These are phyloP conservation scores for Colletotrichum spinosum DNA, from an alignment of 2,329 filamentous ascomycete genomes.

Conservation along the genomic window DNA sequence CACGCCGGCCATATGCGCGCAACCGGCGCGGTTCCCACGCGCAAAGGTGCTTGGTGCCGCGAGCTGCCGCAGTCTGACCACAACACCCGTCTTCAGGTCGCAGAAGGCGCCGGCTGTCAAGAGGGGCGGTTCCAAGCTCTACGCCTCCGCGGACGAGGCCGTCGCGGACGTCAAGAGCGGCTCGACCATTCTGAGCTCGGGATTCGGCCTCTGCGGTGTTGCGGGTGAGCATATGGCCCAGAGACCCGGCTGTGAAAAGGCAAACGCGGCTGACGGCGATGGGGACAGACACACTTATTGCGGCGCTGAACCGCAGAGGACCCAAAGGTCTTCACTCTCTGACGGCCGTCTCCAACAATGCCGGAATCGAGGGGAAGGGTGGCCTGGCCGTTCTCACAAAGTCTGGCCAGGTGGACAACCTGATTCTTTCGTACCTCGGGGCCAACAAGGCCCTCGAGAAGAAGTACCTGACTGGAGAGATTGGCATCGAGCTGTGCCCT, in stretches of 20 bases:
- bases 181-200: constrained; percentile 78
- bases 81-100: constrained; percentile 17
- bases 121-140: constrained; percentile 59
- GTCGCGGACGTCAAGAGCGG: constrained; percentile 78
- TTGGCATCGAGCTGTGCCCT: constrained; percentile 80
- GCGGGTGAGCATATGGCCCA: constrained; percentile 60
- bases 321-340: constrained; percentile 72
- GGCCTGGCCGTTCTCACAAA: constrained; percentile 77
- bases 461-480: constrained; percentile 79
- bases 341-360: constrained; percentile 85
- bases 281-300: constrained; percentile 74
- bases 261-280: background rate
- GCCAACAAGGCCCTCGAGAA: constrained; percentile 82
- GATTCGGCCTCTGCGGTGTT: constrained; percentile 86
- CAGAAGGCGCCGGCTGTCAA: constrained; percentile 35
- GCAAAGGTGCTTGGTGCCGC: constrained; percentile 14
- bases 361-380: constrained; percentile 74
- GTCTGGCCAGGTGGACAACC: constrained; percentile 76
- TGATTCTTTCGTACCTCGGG: constrained; percentile 81
- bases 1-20: constrained; percentile 19
- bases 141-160: constrained; percentile 71
- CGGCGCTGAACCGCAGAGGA: constrained; percentile 71
- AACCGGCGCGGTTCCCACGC: constrained; percentile 30
- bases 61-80: constrained; percentile 29
- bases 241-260: background rate